phyloP scores from a whole-genome alignment of 148 eudicot genomes.

The Chenopodium formosanum region DNA sequence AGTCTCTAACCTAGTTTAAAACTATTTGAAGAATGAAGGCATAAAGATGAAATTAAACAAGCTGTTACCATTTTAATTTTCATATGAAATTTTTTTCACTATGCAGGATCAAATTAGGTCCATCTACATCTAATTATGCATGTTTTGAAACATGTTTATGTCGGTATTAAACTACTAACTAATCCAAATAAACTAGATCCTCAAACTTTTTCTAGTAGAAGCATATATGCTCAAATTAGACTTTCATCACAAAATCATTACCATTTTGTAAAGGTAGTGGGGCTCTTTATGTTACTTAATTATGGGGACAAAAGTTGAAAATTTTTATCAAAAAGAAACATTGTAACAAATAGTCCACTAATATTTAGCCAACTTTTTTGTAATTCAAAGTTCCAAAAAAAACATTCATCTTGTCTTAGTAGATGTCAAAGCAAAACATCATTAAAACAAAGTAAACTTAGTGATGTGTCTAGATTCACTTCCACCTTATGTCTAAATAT shows the following conservation, averaged over 20 bases:
- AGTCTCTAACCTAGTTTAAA: too few relatives aligned
- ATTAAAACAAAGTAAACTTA: background rate
- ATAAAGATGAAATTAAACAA: too few relatives aligned
- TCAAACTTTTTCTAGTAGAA: background rate
- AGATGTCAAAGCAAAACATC: constrained; percentile 2
- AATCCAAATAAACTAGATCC: background rate
- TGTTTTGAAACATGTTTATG: background rate
- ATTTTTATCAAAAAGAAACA: background rate
- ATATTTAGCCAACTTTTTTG: background rate
- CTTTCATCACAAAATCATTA: background rate
- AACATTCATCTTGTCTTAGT: background rate
- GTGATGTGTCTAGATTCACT: constrained; percentile 14
- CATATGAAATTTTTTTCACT: too few relatives aligned
- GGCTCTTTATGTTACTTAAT: background rate
- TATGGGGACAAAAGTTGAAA: constrained; percentile 7
- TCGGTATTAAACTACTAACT: background rate
- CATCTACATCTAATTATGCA: background rate
- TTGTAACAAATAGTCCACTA: background rate
- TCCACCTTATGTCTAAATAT: background rate
- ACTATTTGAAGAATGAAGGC: too few relatives aligned
- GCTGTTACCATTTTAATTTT: too few relatives aligned
- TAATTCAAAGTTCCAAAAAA: background rate
- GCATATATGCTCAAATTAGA: constrained; percentile 12
- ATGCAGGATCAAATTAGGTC: too few relatives aligned
- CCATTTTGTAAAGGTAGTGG: background rate